These are phyloP conservation scores for Arthroderma sp. DNA, from an alignment of 2,329 filamentous ascomycete genomes.

Conservation along the genomic window DNA sequence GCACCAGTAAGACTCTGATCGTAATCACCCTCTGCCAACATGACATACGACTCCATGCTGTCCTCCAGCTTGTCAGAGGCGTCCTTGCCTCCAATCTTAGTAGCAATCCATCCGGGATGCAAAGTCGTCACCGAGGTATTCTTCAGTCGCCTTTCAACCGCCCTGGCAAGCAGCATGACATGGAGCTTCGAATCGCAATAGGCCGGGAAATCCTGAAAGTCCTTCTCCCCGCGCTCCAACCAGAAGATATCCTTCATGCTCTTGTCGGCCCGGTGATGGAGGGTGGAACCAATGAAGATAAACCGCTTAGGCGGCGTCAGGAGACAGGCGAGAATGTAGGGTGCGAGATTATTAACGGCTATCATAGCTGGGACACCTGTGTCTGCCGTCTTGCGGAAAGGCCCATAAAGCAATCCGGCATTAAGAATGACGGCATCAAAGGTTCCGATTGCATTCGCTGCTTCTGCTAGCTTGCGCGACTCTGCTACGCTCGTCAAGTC, in stretches of 20 bases:
- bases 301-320: constrained; percentile 38
- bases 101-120: constrained; percentile 41
- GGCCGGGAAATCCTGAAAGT: constrained; percentile 24
- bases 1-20: constrained; percentile 12
- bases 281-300: constrained; percentile 37
- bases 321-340: constrained; percentile 41
- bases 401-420: constrained; percentile 36
- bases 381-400: constrained; percentile 26
- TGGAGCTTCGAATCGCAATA: constrained; percentile 47
- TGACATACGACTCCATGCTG: constrained; percentile 37
- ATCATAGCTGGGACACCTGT: constrained; percentile 36
- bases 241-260: constrained; percentile 29
- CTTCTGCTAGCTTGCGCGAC: constrained; percentile 36
- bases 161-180: constrained; percentile 41
- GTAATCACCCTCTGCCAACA: constrained; percentile 27
- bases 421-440: constrained; percentile 47
- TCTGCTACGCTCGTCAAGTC: constrained; percentile 40
- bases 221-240: constrained; percentile 22
- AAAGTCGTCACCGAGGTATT: constrained; percentile 34
- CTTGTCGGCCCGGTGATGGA: constrained; percentile 37
- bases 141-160: constrained; percentile 35
- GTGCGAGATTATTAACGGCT: constrained; percentile 43
- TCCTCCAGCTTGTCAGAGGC: constrained; percentile 36
- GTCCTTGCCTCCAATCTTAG: constrained; percentile 37
- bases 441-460: constrained; percentile 37